Evolutionary conservation across 2,329 filamentous ascomycete species (phyloP).

Genomic region (Claviceps pazoutovae): DNA sequence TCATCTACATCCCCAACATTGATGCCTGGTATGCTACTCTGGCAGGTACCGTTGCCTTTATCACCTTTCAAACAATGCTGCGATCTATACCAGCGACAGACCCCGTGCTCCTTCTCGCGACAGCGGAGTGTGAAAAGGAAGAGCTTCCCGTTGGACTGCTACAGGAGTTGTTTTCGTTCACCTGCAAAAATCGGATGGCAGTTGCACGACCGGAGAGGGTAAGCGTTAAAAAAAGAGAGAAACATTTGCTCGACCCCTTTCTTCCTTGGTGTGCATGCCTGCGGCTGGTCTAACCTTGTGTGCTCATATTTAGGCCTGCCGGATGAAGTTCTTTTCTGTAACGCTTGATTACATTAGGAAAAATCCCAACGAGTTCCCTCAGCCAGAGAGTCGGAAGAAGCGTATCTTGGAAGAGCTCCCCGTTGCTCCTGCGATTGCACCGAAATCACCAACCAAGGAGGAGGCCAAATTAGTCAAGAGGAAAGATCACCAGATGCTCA

Average conservation of each 20-base stretch:
- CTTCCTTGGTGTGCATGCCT: background rate
- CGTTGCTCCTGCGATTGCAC: conserved; percentile 58
- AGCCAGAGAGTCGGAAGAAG: conserved; percentile 75
- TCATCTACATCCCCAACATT: conserved; percentile 86
- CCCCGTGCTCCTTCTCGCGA: conserved; percentile 75
- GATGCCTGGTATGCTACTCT: conserved; percentile 68
- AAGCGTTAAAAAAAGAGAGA: conserved; percentile 13
- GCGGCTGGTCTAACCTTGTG: background rate
- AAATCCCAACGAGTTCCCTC: conserved; percentile 72
- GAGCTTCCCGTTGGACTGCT: conserved; percentile 51
- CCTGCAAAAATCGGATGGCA: conserved; percentile 59
- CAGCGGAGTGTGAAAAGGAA: conserved; percentile 55
- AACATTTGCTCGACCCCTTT: background rate
- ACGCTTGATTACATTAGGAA: conserved; percentile 67
- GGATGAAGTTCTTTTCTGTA: conserved; percentile 66
- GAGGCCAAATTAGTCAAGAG: conserved; percentile 71
- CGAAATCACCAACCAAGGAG: conserved; percentile 55
- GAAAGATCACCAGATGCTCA: conserved; percentile 70
- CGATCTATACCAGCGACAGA: conserved; percentile 79
- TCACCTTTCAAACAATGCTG: conserved; percentile 72
- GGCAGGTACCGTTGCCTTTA: conserved; percentile 51
- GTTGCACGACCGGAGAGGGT: conserved; percentile 54
- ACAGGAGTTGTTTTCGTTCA: conserved; percentile 73
- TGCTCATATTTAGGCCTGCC: conserved; percentile 30
- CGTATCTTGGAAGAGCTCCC: conserved; percentile 65